Conservation (phyloP, 352 stramenopile species). For the Globisporangium emineosum region DNA sequence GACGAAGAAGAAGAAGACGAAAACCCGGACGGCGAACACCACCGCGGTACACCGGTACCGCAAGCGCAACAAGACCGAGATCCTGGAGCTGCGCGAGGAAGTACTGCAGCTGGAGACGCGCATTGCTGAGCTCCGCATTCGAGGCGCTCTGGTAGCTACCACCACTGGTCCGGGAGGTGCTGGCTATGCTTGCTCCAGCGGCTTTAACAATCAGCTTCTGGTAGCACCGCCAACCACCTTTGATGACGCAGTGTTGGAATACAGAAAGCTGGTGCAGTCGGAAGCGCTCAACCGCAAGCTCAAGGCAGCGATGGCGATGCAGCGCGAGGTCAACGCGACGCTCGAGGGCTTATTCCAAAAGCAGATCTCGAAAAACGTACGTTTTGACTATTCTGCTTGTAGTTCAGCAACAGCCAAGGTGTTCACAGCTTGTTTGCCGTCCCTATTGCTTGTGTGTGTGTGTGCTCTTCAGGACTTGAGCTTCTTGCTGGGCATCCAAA, state of each 20-base stretch:
- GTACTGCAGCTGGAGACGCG: conserved; percentile 1
- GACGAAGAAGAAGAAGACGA: not conserved
- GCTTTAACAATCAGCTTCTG: not conserved
- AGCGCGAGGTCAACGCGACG: not conserved
- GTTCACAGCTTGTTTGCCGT: no score
- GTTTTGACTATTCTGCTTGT: not conserved
- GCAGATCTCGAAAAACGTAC: not conserved
- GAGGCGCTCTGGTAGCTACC: not conserved
- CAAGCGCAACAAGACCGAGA: conserved; percentile 13
- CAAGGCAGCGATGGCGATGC: conserved; percentile 4
- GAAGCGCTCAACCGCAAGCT: conserved; percentile 11
- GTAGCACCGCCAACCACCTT: not conserved
- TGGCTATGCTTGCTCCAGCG: not conserved
- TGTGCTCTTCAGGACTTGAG: not conserved
- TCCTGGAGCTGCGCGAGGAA: not conserved
- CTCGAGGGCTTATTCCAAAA: conserved; percentile 6
- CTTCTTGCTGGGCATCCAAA: conserved; percentile 2
- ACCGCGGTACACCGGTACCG: conserved; percentile 1
- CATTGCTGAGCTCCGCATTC: not conserved
- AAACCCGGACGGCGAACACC: not conserved
- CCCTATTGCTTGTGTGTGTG: not conserved
- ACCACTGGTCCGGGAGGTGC: not conserved
- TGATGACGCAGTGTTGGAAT: not conserved
- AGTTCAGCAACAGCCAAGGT: no score
- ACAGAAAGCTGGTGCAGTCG: conserved; percentile 1